Evolutionary conservation across 2,329 filamentous ascomycete species (phyloP).

Genomic region (Hymenotorrendiella dingleyae): DNA sequence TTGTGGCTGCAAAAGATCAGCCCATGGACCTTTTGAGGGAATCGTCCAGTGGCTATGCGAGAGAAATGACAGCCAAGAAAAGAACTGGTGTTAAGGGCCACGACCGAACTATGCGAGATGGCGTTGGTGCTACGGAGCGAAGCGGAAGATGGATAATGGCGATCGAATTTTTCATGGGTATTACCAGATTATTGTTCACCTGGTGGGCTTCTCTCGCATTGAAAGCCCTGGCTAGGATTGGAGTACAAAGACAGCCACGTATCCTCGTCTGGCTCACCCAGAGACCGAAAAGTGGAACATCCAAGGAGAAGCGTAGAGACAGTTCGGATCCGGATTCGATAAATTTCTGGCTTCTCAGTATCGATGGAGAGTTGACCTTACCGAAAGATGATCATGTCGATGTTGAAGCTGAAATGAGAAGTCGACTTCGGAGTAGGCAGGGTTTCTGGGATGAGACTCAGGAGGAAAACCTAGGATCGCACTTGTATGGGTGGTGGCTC

Average conservation of each 20-base stretch:
- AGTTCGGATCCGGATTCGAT: slow-evolving; percentile 29
- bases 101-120: slow-evolving; percentile 46
- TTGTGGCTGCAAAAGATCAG: slow-evolving; percentile 25
- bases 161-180: slow-evolving; percentile 69
- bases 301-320: slow-evolving; percentile 11
- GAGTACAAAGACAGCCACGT: slow-evolving; percentile 54
- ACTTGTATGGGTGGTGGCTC: slow-evolving; percentile 81
- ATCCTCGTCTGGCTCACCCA: slow-evolving; percentile 48
- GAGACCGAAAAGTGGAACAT: slow-evolving; percentile 20
- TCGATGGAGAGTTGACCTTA: slow-evolving; percentile 47
- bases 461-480: slow-evolving; percentile 64
- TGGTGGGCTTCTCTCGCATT: slow-evolving; percentile 26
- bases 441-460: slow-evolving; percentile 38
- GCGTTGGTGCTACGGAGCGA: slow-evolving; percentile 73
- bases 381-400: slow-evolving; percentile 63
- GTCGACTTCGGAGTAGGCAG: slow-evolving; percentile 44
- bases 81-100: slow-evolving; percentile 37
- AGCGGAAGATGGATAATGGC: slow-evolving; percentile 74
- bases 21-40: slow-evolving; percentile 28
- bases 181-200: slow-evolving; percentile 58
- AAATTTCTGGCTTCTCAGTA: slow-evolving; percentile 49
- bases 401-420: slow-evolving; percentile 73
- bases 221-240: slow-evolving; percentile 47
- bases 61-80: slow-evolving; percentile 63
- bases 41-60: slow-evolving; percentile 58